A percentile compares a stretch with the other conserved stretches of the same genome.
Evolutionary conservation across 768 basidiomycete genomes (phyloP).

Genomic region (Mycena rebaudengoi): DNA sequence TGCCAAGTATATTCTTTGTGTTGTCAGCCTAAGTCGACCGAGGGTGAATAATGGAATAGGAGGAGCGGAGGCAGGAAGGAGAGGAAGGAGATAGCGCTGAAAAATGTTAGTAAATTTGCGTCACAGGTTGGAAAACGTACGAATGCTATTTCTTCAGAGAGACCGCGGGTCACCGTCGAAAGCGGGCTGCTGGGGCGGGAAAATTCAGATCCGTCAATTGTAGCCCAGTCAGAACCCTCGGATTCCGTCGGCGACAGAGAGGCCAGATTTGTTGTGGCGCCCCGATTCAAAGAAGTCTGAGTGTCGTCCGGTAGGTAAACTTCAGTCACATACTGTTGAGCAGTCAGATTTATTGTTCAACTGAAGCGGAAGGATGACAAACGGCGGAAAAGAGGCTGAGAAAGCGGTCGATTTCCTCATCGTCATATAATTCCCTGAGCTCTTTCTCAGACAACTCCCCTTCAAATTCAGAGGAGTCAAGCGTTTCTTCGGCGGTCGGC

Average conservation of each 20-base stretch:
- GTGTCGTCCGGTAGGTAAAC: constrained; percentile 46
- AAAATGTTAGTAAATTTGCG: neutral
- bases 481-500: neutral
- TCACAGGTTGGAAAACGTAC: constrained; percentile 28
- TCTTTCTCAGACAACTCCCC: constrained; percentile 58
- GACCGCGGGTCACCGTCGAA: neutral
- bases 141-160: constrained; percentile 39
- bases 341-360: constrained; percentile 4
- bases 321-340: constrained; percentile 65
- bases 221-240: neutral
- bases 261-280: neutral
- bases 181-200: constrained; percentile 9
- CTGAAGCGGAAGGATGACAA: constrained; percentile 5
- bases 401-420: constrained; percentile 42
- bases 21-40: constrained; percentile 58
- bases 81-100: constrained; percentile 53
- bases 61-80: constrained; percentile 52
- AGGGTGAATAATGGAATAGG: constrained; percentile 60
- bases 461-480: constrained; percentile 2
- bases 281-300: neutral
- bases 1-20: constrained; percentile 64
- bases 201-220: neutral
- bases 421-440: constrained; percentile 53
- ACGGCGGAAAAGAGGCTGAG: constrained; percentile 69
- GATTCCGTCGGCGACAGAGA: too few relatives aligned